Conservation (phyloP, 345 rosid genomes). For the Salix purpurea region DNA sequence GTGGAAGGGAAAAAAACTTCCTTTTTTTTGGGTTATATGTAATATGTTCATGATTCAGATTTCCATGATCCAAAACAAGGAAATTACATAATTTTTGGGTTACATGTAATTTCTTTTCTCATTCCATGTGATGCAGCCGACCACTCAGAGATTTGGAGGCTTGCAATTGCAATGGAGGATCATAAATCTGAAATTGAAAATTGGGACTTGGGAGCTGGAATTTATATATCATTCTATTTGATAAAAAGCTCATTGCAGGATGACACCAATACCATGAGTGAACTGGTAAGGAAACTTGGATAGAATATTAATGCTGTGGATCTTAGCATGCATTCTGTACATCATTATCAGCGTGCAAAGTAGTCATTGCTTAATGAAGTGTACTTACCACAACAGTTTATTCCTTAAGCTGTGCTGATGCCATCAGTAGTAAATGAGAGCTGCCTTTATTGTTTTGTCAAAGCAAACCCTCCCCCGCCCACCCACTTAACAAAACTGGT, state of each 20-base stretch:
- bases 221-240: slow-evolving; percentile 68
- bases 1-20: neutral
- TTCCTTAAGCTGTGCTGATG: neutral
- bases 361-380: neutral
- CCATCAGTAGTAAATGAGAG: neutral
- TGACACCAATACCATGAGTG: slow-evolving; percentile 41
- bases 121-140: slow-evolving; percentile 45
- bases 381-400: neutral
- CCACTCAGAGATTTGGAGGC: slow-evolving; percentile 71
- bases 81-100: neutral
- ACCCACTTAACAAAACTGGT: neutral
- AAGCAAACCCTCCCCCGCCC: neutral
- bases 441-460: neutral
- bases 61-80: neutral
- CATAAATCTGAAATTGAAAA: slow-evolving; percentile 89
- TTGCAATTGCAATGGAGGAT: slow-evolving; percentile 75
- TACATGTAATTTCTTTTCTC: neutral
- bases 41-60: neutral
- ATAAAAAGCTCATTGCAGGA: slow-evolving; percentile 59
- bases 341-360: neutral
- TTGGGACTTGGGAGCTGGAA: slow-evolving; percentile 96
- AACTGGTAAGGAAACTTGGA: slow-evolving; percentile 44
- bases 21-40: neutral
- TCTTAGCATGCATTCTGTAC: neutral
- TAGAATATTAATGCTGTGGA: neutral